A percentile compares a stretch with the other conserved stretches of the same genome.
phyloP scores from a whole-genome alignment of 805 yeast species.

The Debaryomyces prosopidis region DNA sequence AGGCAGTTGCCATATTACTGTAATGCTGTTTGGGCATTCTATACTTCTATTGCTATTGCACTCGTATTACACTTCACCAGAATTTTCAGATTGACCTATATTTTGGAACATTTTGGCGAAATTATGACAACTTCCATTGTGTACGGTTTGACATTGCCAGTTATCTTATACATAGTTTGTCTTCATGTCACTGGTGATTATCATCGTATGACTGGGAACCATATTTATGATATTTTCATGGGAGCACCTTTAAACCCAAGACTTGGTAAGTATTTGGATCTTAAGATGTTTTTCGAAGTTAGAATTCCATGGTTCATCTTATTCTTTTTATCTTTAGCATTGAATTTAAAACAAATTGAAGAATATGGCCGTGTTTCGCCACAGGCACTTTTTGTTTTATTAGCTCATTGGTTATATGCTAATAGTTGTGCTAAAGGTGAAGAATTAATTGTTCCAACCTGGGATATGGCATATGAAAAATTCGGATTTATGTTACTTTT shows the following conservation, averaged over 20 bases:
- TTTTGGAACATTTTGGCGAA: constrained; percentile 83
- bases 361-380: constrained; percentile 75
- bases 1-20: constrained; percentile 89
- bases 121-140: constrained; percentile 90
- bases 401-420: constrained; percentile 93
- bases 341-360: constrained; percentile 78
- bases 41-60: constrained; percentile 60
- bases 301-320: constrained; percentile 96
- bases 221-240: constrained; percentile 89
- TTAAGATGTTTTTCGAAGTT: constrained; percentile 97
- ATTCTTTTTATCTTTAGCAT: constrained; percentile 72
- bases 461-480: constrained; percentile 99
- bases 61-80: constrained; percentile 71
- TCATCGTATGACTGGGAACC: constrained; percentile 90
- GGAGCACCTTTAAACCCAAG: constrained; percentile 98
- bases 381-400: constrained; percentile 68
- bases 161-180: constrained; percentile 70
- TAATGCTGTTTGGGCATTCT: constrained; percentile 86
- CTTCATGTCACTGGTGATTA: constrained; percentile 68
- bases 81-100: constrained; percentile 67
- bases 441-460: constrained; percentile 93
- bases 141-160: constrained; percentile 70
- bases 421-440: constrained; percentile 98
- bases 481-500: constrained; percentile 98
- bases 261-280: constrained; percentile 79